Conservation (phyloP, 495 filamentous ascomycete species). For the Penicillium angulare region DNA sequence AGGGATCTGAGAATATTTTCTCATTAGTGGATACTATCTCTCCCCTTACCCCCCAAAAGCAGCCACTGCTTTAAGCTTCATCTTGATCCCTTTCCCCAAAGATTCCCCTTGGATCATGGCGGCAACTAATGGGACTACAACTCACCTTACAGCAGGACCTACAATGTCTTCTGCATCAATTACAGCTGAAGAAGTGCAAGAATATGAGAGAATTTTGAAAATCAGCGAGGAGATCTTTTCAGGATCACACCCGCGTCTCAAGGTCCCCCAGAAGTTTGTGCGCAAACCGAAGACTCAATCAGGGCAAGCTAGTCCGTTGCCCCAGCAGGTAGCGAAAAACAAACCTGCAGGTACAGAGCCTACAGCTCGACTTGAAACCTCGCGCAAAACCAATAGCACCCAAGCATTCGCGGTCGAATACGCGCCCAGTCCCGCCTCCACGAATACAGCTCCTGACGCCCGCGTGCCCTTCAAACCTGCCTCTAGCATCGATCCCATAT, state of each 20-base stretch:
- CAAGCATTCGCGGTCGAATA: conserved; percentile 31
- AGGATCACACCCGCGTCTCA: conserved; percentile 72
- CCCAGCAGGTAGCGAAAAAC: conserved; percentile 21
- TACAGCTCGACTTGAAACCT: conserved; percentile 24
- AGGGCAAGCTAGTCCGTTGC: conserved; percentile 22
- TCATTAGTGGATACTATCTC: not conserved
- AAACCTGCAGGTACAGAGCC: conserved; percentile 31
- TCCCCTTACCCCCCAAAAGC: not conserved
- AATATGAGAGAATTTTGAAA: conserved; percentile 71
- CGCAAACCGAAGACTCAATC: conserved; percentile 45
- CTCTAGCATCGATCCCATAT: conserved; percentile 69
- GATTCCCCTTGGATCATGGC: conserved; percentile 36
- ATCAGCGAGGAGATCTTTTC: conserved; percentile 75
- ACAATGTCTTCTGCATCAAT: conserved; percentile 30
- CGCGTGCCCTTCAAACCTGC: conserved; percentile 39
- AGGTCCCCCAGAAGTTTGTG: conserved; percentile 58
- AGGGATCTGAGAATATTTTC: conserved; percentile 3
- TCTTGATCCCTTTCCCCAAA: conserved; percentile 7
- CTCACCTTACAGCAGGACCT: conserved; percentile 37
- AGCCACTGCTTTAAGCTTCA: not conserved
- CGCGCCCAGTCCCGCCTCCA: conserved; percentile 21
- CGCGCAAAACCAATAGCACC: conserved; percentile 25
- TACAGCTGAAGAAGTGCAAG: conserved; percentile 34
- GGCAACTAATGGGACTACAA: conserved; percentile 28
- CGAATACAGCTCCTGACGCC: conserved; percentile 29